These are phyloP conservation scores for Picea sitchensis DNA, from an alignment of 75 land plant species.

Conservation along the genomic window DNA sequence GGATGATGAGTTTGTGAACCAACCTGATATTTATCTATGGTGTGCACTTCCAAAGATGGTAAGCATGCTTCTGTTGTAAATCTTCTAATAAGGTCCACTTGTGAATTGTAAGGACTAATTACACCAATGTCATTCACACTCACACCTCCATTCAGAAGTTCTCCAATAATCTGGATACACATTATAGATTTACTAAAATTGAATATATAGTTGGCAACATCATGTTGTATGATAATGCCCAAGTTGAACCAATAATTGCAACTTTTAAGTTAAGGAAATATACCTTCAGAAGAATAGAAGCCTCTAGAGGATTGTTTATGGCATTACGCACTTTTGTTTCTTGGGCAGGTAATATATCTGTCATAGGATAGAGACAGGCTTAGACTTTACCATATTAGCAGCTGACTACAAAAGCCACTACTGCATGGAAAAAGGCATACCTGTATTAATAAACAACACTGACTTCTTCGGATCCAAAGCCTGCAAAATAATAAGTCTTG, in stretches of 20 bases:
- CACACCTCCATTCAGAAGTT: slow-evolving; percentile 45
- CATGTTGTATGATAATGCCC: background rate
- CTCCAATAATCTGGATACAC: slow-evolving; percentile 30
- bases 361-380: background rate
- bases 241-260: background rate
- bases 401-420: slow-evolving; percentile 1
- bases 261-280: background rate
- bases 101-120: slow-evolving; percentile 89
- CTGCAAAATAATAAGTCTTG: slow-evolving; percentile 28
- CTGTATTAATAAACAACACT: slow-evolving; percentile 71
- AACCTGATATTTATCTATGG: slow-evolving; percentile 92
- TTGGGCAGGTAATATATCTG: slow-evolving; percentile 54
- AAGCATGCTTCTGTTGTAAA: slow-evolving; percentile 16
- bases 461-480: slow-evolving; percentile 53
- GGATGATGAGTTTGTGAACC: background rate
- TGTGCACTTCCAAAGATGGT: slow-evolving; percentile 67
- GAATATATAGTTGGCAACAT: background rate
- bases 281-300: slow-evolving; percentile 51
- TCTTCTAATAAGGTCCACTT: slow-evolving; percentile 52
- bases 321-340: slow-evolving; percentile 45
- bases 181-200: background rate
- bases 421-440: slow-evolving; percentile 16
- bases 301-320: slow-evolving; percentile 61
- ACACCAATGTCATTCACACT: slow-evolving; percentile 53
- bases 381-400: background rate